Conservation (phyloP, 805 yeast species). For the Zygosaccharomyces pseudorouxii region DNA sequence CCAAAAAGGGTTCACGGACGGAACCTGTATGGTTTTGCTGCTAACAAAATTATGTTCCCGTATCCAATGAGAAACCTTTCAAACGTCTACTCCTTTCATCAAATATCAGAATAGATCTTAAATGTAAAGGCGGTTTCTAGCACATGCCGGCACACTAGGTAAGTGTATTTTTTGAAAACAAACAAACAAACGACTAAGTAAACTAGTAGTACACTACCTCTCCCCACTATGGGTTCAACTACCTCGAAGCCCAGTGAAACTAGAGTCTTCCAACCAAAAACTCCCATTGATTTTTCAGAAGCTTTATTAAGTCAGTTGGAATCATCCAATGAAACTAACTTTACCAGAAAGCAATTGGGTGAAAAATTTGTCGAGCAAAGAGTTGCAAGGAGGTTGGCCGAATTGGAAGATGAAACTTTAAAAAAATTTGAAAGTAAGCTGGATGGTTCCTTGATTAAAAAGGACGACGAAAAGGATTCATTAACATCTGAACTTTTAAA, state of each 20-base stretch:
- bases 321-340: conserved; percentile 59
- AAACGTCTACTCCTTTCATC: conserved; percentile 3
- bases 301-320: conserved; percentile 61
- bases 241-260: conserved; percentile 57
- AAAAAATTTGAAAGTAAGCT: conserved; percentile 49
- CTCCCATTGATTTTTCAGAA: conserved; percentile 65
- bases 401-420: conserved; percentile 50
- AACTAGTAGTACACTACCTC: neutral
- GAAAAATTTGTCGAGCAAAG: conserved; percentile 63
- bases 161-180: neutral
- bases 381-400: conserved; percentile 52
- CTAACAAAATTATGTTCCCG: neutral
- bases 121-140: conserved; percentile 1
- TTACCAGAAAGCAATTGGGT: conserved; percentile 63
- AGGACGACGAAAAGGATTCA: conserved; percentile 26
- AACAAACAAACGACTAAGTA: neutral
- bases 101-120: neutral
- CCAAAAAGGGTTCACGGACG: neutral
- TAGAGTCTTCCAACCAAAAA: conserved; percentile 59
- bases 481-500: conserved; percentile 34
- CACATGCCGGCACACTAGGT: too few relatives aligned
- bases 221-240: conserved; percentile 48
- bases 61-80: conserved; percentile 4
- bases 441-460: conserved; percentile 37
- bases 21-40: too few relatives aligned